phyloP scores from a whole-genome alignment of 108 stramenopile species.

The Skeletonema tropicum region DNA sequence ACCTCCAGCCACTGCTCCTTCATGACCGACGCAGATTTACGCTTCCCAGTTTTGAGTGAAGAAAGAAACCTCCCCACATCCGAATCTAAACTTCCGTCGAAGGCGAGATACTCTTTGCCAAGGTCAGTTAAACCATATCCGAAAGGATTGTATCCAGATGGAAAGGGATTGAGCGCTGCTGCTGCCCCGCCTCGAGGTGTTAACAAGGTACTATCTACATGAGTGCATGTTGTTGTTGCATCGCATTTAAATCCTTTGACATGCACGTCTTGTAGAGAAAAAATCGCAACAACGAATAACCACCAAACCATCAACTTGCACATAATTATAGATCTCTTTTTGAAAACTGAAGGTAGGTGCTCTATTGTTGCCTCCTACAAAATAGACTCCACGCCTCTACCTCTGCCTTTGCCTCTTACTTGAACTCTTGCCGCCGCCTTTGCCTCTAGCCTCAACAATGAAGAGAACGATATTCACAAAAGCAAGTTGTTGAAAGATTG shows the following conservation, averaged over 20 bases:
- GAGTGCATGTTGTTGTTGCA: neutral
- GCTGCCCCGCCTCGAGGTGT: constrained; percentile 43
- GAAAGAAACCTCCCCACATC: constrained; percentile 79
- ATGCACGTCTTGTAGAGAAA: neutral
- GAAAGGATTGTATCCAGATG: constrained; percentile 76
- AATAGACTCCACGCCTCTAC: too few species aligned
- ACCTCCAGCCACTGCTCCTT: constrained; percentile 81
- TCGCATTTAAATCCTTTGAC: neutral
- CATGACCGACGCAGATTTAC: constrained; percentile 52
- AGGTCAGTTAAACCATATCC: constrained; percentile 73
- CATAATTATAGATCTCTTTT: too few species aligned
- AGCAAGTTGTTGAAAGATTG: too few species aligned
- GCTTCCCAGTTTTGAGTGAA: constrained; percentile 53
- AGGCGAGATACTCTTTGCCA: constrained; percentile 66
- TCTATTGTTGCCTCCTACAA: too few species aligned
- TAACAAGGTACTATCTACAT: neutral
- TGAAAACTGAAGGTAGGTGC: too few species aligned
- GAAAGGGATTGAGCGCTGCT: constrained; percentile 45
- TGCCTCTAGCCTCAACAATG: too few species aligned
- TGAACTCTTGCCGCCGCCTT: too few species aligned
- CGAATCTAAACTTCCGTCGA: constrained; percentile 67
- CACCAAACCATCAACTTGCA: neutral
- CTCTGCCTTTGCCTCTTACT: too few species aligned
- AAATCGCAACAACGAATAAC: neutral
- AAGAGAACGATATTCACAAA: too few species aligned